Evolutionary conservation across 768 basidiomycete genomes (phyloP).

Genomic region (Mycena crocata): DNA sequence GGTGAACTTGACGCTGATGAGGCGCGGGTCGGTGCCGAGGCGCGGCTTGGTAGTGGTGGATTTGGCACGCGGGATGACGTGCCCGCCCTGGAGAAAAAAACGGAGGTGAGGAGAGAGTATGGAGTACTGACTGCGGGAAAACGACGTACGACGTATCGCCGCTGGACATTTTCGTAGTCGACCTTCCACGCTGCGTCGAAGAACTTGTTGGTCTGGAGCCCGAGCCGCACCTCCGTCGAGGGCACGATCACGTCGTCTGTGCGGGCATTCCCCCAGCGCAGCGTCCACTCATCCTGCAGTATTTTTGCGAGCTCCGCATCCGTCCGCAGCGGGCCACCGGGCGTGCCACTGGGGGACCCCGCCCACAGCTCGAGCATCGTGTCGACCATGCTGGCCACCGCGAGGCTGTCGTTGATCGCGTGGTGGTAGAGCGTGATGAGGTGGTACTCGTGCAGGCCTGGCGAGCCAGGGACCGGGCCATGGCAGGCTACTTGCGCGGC

Average conservation of each 20-base stretch:
- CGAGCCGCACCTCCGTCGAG: constrained; percentile 14
- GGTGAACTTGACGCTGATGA: constrained; percentile 14
- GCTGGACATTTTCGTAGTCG: constrained; percentile 23
- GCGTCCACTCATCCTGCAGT: constrained; percentile 23
- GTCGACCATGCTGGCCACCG: constrained; percentile 63
- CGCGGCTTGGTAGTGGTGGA: background rate
- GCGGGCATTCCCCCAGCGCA: constrained; percentile 7
- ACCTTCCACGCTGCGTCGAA: constrained; percentile 28
- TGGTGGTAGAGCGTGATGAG: constrained; percentile 64
- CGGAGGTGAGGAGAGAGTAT: background rate
- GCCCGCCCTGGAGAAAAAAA: constrained; percentile 11
- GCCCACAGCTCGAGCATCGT: constrained; percentile 64
- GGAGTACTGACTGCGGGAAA: background rate
- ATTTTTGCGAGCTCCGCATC: constrained; percentile 15
- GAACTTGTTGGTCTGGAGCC: constrained; percentile 8
- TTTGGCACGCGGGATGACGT: constrained; percentile 19
- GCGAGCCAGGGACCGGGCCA: constrained; percentile 19
- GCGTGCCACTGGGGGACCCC: constrained; percentile 5
- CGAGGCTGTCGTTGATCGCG: constrained; percentile 70
- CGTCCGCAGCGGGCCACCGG: constrained; percentile 8
- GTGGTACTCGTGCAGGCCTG: constrained; percentile 50
- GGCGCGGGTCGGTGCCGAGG: constrained; percentile 1
- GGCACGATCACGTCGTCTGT: constrained; percentile 5
- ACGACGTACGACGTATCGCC: constrained; percentile 14
- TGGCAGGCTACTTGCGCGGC: constrained; percentile 49